Conservation (phyloP, 2,329 filamentous ascomycete species). For the Cladosporium halotolerans region DNA sequence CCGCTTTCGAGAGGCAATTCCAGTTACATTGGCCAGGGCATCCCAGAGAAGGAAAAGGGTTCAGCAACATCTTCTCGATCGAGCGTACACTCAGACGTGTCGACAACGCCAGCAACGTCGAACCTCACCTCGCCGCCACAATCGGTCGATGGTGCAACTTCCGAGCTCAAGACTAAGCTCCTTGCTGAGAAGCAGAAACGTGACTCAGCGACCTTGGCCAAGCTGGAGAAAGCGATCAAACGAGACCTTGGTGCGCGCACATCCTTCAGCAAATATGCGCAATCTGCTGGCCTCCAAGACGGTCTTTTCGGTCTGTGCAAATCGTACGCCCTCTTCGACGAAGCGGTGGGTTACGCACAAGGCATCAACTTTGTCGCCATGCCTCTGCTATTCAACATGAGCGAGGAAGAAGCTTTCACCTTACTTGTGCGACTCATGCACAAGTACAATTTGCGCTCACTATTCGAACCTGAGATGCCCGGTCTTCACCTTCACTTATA, state of each 20-base stretch:
- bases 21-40: slow-evolving; percentile 32
- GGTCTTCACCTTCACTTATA: slow-evolving; percentile 89
- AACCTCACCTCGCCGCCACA: slow-evolving; percentile 30
- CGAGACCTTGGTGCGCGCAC: slow-evolving; percentile 87
- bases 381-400: slow-evolving; percentile 96
- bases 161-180: slow-evolving; percentile 60
- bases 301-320: slow-evolving; percentile 94
- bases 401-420: slow-evolving; percentile 93
- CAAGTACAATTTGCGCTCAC: slow-evolving; percentile 84
- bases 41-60: slow-evolving; percentile 54
- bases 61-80: slow-evolving; percentile 71
- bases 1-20: slow-evolving; percentile 9
- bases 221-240: slow-evolving; percentile 85
- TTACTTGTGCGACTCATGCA: slow-evolving; percentile 92
- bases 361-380: slow-evolving; percentile 99
- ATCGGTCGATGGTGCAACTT: slow-evolving; percentile 21
- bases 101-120: slow-evolving; percentile 52
- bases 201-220: slow-evolving; percentile 65
- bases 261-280: slow-evolving; percentile 93
- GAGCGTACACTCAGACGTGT: slow-evolving; percentile 73
- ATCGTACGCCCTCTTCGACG: slow-evolving; percentile 92
- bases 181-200: slow-evolving; percentile 68
- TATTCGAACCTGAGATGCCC: slow-evolving; percentile 95
- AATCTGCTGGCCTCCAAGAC: slow-evolving; percentile 85
- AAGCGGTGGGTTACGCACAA: slow-evolving; percentile 91